Percentiles rank a stretch among this genome's conserved stretches.
phyloP scores from a whole-genome alignment of 805 yeast species.

The Sporopachydermia quercuum region DNA sequence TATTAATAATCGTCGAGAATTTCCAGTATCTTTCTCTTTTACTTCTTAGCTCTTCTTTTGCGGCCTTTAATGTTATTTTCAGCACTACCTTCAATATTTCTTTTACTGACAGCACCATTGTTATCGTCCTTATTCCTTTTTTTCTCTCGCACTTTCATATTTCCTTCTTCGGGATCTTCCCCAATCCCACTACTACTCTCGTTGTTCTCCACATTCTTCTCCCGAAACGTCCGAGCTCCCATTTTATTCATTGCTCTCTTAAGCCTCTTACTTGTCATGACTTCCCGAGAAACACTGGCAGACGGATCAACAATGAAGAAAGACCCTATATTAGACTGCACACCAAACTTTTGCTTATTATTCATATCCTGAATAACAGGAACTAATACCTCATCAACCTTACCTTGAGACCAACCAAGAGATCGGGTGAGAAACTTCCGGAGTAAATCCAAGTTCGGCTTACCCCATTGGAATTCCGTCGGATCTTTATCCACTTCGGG shows the following conservation, averaged over 20 bases:
- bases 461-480: slow-evolving; percentile 79
- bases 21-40: too few species aligned
- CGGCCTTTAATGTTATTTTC: too few species aligned
- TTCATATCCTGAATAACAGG: slow-evolving; percentile 79
- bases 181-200: too few species aligned
- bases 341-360: slow-evolving; percentile 22
- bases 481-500: slow-evolving; percentile 80
- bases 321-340: slow-evolving; percentile 8
- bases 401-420: slow-evolving; percentile 67
- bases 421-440: slow-evolving; percentile 52
- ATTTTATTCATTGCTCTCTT: slow-evolving; percentile 5
- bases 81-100: too few species aligned
- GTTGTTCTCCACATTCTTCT: neutral
- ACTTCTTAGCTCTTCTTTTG: too few species aligned
- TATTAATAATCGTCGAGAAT: too few species aligned
- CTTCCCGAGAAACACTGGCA: slow-evolving; percentile 3
- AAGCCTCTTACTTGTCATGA: slow-evolving; percentile 8
- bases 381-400: slow-evolving; percentile 67
- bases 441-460: slow-evolving; percentile 69
- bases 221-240: neutral
- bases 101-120: too few species aligned
- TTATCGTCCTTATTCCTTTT: neutral
- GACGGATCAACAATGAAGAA: slow-evolving; percentile 5
- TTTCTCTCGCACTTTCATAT: neutral
- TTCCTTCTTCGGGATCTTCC: neutral